Percentiles rank a stretch among this genome's conserved stretches.
phyloP scores from a whole-genome alignment of 2,329 filamentous ascomycete genomes.

The Phialophora macrospora region DNA sequence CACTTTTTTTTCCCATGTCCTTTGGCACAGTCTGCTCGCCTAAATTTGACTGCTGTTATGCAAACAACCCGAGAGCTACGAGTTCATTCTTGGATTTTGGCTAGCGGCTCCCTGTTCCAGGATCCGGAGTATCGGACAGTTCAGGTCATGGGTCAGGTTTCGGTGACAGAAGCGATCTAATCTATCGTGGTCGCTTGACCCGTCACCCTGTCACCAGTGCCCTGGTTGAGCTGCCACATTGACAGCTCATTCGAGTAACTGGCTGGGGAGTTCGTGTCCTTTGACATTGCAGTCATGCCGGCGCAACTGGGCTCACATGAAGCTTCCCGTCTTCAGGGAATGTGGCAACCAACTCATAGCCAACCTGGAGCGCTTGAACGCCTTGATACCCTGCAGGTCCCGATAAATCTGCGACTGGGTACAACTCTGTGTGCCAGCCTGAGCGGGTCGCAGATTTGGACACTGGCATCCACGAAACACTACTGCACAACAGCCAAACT shows the following conservation, averaged over 20 bases:
- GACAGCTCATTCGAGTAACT: background rate
- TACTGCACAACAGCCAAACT: slow-evolving; percentile 24
- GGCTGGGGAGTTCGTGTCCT: background rate
- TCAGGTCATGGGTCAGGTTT: background rate
- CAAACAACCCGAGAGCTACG: slow-evolving; percentile 9
- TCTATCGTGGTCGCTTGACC: background rate
- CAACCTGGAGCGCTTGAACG: background rate
- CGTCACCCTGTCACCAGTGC: background rate
- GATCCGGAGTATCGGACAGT: slow-evolving; percentile 7
- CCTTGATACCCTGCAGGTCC: slow-evolving; percentile 15
- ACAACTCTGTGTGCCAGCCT: slow-evolving; percentile 20
- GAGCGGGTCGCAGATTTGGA: slow-evolving; percentile 17
- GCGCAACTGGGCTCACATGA: background rate
- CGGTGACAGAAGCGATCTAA: slow-evolving; percentile 7
- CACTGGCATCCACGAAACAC: slow-evolving; percentile 16
- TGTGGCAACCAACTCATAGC: background rate
- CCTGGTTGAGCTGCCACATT: background rate
- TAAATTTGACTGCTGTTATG: background rate
- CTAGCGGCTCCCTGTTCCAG: slow-evolving; percentile 3
- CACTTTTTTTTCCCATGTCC: background rate
- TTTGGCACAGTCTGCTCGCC: slow-evolving; percentile 2
- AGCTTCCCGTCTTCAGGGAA: background rate
- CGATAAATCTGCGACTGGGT: slow-evolving; percentile 26
- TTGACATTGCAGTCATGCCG: background rate
- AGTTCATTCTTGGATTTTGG: slow-evolving; percentile 13